Base-by-base conservation (phyloP, 441 rosid species). In the Dalechampia spathulata region DNA sequence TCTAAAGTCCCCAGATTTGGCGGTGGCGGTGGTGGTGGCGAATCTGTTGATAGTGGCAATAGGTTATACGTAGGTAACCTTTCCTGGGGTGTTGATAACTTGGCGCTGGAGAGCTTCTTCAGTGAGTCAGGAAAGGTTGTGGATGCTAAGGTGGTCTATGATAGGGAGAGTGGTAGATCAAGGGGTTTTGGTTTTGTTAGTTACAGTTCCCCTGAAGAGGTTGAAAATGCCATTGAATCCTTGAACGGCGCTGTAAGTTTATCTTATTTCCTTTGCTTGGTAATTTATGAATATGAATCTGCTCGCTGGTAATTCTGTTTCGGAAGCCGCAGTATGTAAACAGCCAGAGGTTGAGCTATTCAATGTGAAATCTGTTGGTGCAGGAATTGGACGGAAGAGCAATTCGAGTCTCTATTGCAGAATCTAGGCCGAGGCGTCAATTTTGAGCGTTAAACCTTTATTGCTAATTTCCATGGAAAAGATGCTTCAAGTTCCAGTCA, bases 181-280 rank as follows among this genome's bases (percentile, higher is more conserved):
- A 85, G 90, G 82, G 97, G 99, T 63, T 93, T 89, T 23, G 99
- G 99, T 51, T 93, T 93, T 75, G 99, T 93, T 42, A 81, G 92
- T 15, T 89, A 80, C 63, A 73, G 80, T 58, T 85, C 95, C 42
- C 53, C 95, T 55, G 81, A 83, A 34, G 99, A 93, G 79, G 96
- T 80, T 57, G 41, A 72, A 64, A 70, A 57, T 49, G 99, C 97
- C 22, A 77, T 93, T 47, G 85, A 66, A 22, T 68, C 92, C 41
- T 72, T 93, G 73, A 69, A 93, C 69, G 99, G 99, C 14, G 77
- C 64, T 40, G 97, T 87, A 82, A 83, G 99, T 79, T 64, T 54
- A 47, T 53, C 12, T 17, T 30, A n/a, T 53, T 0, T 54, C 34
- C 42, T 45, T n/a, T 34, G 15, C 14, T 66, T 39, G 32, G 4